Evolutionary conservation across 1,139 yeast genomes (phyloP), one percentile per base, ranked within the genome.

Genomic region (Taphrina pruni): DNA sequence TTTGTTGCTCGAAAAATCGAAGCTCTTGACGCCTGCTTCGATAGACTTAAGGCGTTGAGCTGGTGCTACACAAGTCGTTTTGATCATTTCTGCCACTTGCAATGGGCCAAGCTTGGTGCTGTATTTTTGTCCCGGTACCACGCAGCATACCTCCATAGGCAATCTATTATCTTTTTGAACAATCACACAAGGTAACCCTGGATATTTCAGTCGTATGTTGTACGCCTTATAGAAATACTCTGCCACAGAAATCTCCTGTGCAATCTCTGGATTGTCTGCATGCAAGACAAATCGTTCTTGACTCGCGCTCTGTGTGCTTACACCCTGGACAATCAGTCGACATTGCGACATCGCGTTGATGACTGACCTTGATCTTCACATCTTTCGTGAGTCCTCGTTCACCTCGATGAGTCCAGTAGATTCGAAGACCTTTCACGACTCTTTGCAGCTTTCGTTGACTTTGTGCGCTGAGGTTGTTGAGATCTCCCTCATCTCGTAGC

Each of bases 31-130:
- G 20, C 66, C 70, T 6, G 52, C 61, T 21, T 66, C 64, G 57
- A 70, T 70, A 11, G 65, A 43, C 38, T 32, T 20, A 3, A 51
- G 43, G 7, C 68, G 32, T 43, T 45, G 60, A 45, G 55, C 64
- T 32, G 70, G 60, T 21, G 52, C 21, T 1, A 54, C 17, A 60
- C 68, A 38, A 60, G 68, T 48, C 17, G 64, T 26, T 35, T 48
- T 54, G 67, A 68, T 68, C 70, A 68, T 68, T 35, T 68, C 69
- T 12, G 72, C 70, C 8, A 72, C 71, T 57, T 70, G 72, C 36
- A 52, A 32, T 14, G 64, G 69, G 14, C 51, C 60, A 8, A 71
- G 46, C 64, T 71, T 71, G 20, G 51, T 50, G 2, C 65, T 62
- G 60, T 69, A 71, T n/a, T 65, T 45, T 43, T 71, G 72, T 8